Base-by-base conservation (phyloP, 1,284 basidiomycete species). In the Amylostereum areolatum region DNA sequence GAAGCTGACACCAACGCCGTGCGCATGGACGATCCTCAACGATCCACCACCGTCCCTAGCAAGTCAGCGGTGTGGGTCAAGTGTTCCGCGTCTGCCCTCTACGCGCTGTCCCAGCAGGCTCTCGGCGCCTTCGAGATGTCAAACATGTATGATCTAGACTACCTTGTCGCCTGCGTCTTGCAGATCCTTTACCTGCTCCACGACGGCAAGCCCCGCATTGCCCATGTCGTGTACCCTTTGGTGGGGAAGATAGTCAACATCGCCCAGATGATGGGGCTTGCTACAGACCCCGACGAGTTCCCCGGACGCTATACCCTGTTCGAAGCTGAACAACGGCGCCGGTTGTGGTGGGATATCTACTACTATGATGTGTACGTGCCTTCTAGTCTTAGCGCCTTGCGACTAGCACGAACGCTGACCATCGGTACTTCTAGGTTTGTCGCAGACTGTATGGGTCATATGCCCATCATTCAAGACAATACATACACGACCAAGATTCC, bases 291-390 rank as follows among this genome's bases (percentile, higher is more conserved):
- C 0, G 80, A 82, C 51, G 75, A 78, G 50, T 73, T 70, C 48
- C 64, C 69, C 2, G 71, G 60, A 61, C 68, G 55, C 54, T 77
- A 63, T 52, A 64, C 55, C 41, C 61, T 70, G 9, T 79, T 76
- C 49, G 76, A 82, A 50, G 75, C 77, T 28, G 83, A 85, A 60
- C 72, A 73, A 56, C 72, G 81, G 54, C 67, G 81, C 52, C 68
- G 80, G 57, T 61, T 85, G 2, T 87, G 85, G 83, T 89, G 86
- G 85, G 82, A 85, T 51, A 70, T 86, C 8, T 75, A 78, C 61
- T 85, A 78, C 62, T 85, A 81, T 60, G 85, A 89, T 60, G 62
- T 80, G 85, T 87, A 60, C 27, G 41, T 43, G n/a, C 30, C 30
- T 28, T 28, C 9, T n/a, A 60, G 81, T 75, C n/a, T 30, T 10